These are phyloP conservation scores for Atkinsonella texensis DNA, from an alignment of 2,329 filamentous ascomycete species.

Conservation along the genomic window DNA sequence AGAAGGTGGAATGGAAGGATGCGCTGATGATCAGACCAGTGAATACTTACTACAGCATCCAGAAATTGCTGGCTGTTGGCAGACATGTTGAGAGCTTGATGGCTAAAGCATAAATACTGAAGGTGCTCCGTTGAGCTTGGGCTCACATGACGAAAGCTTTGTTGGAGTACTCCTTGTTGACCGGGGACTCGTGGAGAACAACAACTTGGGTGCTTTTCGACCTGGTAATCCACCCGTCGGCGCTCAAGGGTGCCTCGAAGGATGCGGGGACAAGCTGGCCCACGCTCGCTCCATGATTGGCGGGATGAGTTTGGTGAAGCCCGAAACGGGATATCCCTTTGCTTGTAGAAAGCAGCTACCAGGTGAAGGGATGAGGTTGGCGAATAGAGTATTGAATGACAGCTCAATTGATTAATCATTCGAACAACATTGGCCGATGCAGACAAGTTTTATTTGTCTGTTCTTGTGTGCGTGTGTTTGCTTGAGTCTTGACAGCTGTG, in stretches of 20 bases:
- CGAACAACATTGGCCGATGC: too few species aligned
- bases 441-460: too few species aligned
- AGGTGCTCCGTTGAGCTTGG: slow-evolving; percentile 1
- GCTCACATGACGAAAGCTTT: slow-evolving; percentile 6
- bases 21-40: too few species aligned
- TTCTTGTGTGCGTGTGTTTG: too few species aligned
- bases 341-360: too few species aligned
- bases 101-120: not conserved
- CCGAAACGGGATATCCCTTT: not conserved
- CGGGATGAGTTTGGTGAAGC: not conserved
- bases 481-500: too few species aligned
- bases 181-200: slow-evolving; percentile 1
- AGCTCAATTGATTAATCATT: too few species aligned
- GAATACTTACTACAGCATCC: slow-evolving; percentile 49
- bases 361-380: too few species aligned
- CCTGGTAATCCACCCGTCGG: not conserved
- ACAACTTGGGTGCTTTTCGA: not conserved
- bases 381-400: too few species aligned
- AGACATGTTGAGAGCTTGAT: slow-evolving; percentile 45
- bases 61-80: slow-evolving; percentile 69
- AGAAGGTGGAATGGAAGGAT: too few species aligned
- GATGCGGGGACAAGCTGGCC: slow-evolving; percentile 1
- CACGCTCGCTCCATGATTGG: slow-evolving; percentile 9
- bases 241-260: not conserved
- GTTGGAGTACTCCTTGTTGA: slow-evolving; percentile 3